phyloP scores from a whole-genome alignment of 805 yeast genomes.

The Pichia kluyveri region DNA sequence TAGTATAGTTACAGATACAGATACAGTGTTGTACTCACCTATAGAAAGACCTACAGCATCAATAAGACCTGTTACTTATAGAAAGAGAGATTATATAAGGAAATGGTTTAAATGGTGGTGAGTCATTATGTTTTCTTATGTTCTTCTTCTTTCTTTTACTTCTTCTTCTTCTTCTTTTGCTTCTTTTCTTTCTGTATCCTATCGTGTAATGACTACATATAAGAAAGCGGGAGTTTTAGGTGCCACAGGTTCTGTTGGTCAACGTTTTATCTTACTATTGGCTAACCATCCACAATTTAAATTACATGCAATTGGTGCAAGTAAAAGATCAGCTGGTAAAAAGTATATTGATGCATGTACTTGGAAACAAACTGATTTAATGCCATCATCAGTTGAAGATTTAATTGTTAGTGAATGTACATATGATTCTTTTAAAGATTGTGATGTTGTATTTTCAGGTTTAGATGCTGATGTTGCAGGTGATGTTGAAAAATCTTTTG shows the following conservation, averaged over 20 bases:
- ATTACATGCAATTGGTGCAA: slow-evolving; percentile 81
- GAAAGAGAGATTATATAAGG: no score
- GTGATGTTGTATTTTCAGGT: slow-evolving; percentile 94
- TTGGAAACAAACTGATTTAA: slow-evolving; percentile 86
- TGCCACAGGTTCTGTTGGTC: slow-evolving; percentile 98
- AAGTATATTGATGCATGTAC: slow-evolving; percentile 74
- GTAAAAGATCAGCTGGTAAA: slow-evolving; percentile 89
- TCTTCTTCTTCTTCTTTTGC: no score
- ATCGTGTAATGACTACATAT: background rate
- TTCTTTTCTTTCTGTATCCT: no score
- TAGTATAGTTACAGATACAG: no score
- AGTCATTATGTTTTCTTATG: no score
- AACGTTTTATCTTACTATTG: slow-evolving; percentile 79
- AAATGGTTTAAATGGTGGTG: no score
- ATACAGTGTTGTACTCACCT: no score
- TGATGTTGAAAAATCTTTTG: slow-evolving; percentile 77
- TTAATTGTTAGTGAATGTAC: slow-evolving; percentile 72
- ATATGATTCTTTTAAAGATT: slow-evolving; percentile 67
- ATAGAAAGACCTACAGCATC: no score
- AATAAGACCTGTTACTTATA: no score
- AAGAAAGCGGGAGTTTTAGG: slow-evolving; percentile 85
- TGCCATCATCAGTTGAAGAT: slow-evolving; percentile 60
- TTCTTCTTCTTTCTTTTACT: no score
- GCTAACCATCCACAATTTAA: slow-evolving; percentile 87
- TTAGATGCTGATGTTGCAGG: slow-evolving; percentile 92